These are phyloP conservation scores for Clavispora vitiphila DNA, from an alignment of 805 yeast genomes.

Conservation along the genomic window DNA sequence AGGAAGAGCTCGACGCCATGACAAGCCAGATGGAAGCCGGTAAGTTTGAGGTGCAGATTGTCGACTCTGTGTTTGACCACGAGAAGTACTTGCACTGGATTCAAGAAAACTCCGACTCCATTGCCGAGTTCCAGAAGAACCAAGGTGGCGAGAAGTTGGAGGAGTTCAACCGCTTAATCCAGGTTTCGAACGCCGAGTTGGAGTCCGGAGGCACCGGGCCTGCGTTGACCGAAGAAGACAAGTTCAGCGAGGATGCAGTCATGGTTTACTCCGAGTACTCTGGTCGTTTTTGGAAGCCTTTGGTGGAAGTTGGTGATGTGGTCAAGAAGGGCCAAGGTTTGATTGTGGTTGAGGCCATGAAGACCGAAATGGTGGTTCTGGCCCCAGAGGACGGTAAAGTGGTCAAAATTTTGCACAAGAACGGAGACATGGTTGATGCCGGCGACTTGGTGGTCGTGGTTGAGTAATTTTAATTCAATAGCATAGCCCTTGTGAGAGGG, in stretches of 20 bases:
- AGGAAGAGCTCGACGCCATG: constrained; percentile 68
- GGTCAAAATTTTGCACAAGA: constrained; percentile 63
- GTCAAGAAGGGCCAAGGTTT: constrained; percentile 75
- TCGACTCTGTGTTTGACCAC: constrained; percentile 79
- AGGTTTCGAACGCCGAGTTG: constrained; percentile 72
- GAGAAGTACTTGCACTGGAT: constrained; percentile 75
- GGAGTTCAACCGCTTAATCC: constrained; percentile 80
- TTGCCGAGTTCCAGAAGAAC: constrained; percentile 56
- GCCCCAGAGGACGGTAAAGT: constrained; percentile 73
- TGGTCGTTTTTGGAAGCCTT: constrained; percentile 95
- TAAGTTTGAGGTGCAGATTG: constrained; percentile 66
- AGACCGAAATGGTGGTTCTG: constrained; percentile 89
- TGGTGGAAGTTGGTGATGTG: constrained; percentile 71
- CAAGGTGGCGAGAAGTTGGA: constrained; percentile 81
- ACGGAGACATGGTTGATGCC: constrained; percentile 96
- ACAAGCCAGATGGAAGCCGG: constrained; percentile 79
- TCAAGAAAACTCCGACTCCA: constrained; percentile 64
- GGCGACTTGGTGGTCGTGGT: constrained; percentile 91
- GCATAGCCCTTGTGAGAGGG: constrained; percentile 14
- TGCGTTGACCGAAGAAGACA: constrained; percentile 42
- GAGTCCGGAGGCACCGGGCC: constrained; percentile 45
- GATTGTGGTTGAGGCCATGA: constrained; percentile 95
- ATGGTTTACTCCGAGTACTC: constrained; percentile 89
- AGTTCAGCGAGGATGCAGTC: constrained; percentile 73
- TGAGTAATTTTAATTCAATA: constrained; percentile 26